Evolutionary conservation across 2,329 filamentous ascomycete species (phyloP).

Genomic region (Dothistroma septosporum): DNA sequence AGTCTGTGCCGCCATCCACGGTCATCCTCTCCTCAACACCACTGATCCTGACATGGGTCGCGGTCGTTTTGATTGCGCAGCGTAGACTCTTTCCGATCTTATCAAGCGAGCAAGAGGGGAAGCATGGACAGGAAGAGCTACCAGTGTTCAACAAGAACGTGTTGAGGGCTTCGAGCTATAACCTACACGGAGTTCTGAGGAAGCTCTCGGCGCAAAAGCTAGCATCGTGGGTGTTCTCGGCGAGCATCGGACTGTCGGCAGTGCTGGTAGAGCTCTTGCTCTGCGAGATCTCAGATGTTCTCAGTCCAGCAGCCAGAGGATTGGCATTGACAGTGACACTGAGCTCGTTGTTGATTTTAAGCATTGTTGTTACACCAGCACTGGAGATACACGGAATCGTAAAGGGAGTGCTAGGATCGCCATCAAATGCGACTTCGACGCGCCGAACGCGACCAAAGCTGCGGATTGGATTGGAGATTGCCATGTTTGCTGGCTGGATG

Average conservation of each 20-base stretch:
- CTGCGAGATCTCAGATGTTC: slow-evolving; percentile 74
- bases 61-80: slow-evolving; percentile 59
- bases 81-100: slow-evolving; percentile 70
- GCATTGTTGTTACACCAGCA: slow-evolving; percentile 72
- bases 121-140: slow-evolving; percentile 59
- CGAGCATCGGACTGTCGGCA: slow-evolving; percentile 70
- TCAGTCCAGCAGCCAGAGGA: slow-evolving; percentile 63
- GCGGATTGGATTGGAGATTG: slow-evolving; percentile 48
- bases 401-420: slow-evolving; percentile 52
- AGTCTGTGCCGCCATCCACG: slow-evolving; percentile 45
- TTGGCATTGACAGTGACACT: slow-evolving; percentile 67
- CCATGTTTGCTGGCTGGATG: slow-evolving; percentile 65
- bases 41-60: slow-evolving; percentile 65
- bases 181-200: slow-evolving; percentile 17
- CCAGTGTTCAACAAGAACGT: slow-evolving; percentile 53
- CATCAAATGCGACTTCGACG: slow-evolving; percentile 60
- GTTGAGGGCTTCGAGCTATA: slow-evolving; percentile 35
- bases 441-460: slow-evolving; percentile 55
- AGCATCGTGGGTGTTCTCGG: slow-evolving; percentile 60
- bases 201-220: slow-evolving; percentile 36
- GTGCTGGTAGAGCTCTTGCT: slow-evolving; percentile 77
- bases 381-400: slow-evolving; percentile 62
- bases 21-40: slow-evolving; percentile 61
- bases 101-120: slow-evolving; percentile 49
- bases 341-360: slow-evolving; percentile 64